These are phyloP conservation scores for Calonectria henricotiae DNA, from an alignment of 2,329 filamentous ascomycete species.

Conservation along the genomic window DNA sequence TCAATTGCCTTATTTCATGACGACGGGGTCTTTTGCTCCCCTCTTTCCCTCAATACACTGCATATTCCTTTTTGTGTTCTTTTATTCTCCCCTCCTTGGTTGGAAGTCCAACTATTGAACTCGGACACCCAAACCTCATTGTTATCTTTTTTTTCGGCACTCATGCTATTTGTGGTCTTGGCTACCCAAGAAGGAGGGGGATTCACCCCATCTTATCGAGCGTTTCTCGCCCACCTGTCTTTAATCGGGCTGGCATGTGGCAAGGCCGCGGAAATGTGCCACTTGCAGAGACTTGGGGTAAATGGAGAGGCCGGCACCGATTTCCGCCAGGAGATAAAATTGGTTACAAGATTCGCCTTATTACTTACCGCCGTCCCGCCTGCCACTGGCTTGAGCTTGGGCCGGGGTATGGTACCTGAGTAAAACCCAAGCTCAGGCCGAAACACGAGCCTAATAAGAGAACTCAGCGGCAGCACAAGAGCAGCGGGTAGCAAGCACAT, in stretches of 20 bases:
- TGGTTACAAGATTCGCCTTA: slow-evolving; percentile 20
- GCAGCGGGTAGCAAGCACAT: slow-evolving; percentile 35
- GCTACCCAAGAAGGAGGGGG: slow-evolving; percentile 9
- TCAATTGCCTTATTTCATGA: slow-evolving; percentile 6
- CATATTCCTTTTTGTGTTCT: not conserved
- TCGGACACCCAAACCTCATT: not conserved
- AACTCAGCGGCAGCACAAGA: slow-evolving; percentile 28
- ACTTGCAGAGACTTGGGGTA: slow-evolving; percentile 5
- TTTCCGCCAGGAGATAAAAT: slow-evolving; percentile 15
- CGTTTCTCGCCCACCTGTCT: not conserved
- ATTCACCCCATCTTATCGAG: slow-evolving; percentile 18
- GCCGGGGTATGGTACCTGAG: slow-evolving; percentile 27
- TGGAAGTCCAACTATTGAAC: slow-evolving; percentile 9
- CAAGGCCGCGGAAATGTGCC: slow-evolving; percentile 18
- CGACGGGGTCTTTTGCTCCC: not conserved
- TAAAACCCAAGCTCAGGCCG: slow-evolving; percentile 37
- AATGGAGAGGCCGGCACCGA: slow-evolving; percentile 22
- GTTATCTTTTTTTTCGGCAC: not conserved
- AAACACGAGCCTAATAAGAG: slow-evolving; percentile 37
- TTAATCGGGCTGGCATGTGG: slow-evolving; percentile 23
- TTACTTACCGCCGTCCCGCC: slow-evolving; percentile 13
- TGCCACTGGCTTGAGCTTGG: slow-evolving; percentile 24
- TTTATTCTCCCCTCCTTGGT: not conserved
- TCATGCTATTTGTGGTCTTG: slow-evolving; percentile 1
- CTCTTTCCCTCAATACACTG: not conserved